Evolutionary conservation across 2,329 filamentous ascomycete genomes (phyloP).

Genomic region (Scytalidium lignicola): DNA sequence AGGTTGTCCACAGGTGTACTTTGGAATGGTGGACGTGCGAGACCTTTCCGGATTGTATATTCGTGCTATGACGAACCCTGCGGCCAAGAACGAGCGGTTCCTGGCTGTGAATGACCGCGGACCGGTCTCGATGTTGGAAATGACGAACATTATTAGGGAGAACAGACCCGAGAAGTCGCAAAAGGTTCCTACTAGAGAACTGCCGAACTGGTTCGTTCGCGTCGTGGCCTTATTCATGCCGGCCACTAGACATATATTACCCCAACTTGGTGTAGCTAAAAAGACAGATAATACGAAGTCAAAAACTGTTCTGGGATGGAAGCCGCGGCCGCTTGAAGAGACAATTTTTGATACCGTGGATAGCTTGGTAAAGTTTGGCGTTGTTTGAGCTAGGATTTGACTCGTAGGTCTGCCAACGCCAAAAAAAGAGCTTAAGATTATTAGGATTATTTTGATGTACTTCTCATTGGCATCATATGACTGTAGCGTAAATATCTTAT

Average conservation of each 20-base stretch:
- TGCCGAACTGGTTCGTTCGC: background rate
- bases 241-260: background rate
- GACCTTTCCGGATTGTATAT: slow-evolving; percentile 29
- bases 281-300: background rate
- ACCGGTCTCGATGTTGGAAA: slow-evolving; percentile 15
- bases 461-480: too few relatives aligned
- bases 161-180: slow-evolving; percentile 3
- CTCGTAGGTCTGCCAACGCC: too few relatives aligned
- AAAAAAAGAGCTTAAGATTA: too few relatives aligned
- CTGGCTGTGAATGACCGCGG: slow-evolving; percentile 6
- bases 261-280: background rate
- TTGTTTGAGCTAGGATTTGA: too few relatives aligned
- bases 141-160: slow-evolving; percentile 20
- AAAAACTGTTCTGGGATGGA: background rate
- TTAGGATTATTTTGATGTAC: too few relatives aligned
- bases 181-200: slow-evolving; percentile 1
- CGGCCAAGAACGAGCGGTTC: slow-evolving; percentile 23
- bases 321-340: background rate
- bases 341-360: background rate
- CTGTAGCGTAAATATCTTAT: too few relatives aligned
- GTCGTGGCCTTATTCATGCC: background rate
- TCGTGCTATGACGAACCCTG: slow-evolving; percentile 21
- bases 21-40: slow-evolving; percentile 26
- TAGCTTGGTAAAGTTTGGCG: background rate
- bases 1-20: slow-evolving; percentile 21